Conservation (phyloP, 169 alveolate species). For the Sarcocystis neurona region DNA sequence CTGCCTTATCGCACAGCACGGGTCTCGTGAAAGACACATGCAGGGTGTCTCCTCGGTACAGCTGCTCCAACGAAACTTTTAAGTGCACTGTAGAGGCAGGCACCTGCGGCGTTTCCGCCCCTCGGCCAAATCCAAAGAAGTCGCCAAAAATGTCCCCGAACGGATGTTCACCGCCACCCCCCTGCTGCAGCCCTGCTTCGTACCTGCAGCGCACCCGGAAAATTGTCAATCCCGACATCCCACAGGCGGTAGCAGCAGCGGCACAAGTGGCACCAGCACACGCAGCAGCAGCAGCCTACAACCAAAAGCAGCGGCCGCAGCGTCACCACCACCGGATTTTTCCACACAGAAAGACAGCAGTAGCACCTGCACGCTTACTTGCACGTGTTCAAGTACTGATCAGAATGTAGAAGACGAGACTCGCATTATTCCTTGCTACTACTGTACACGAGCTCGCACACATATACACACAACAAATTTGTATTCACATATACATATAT, state of each 20-base stretch:
- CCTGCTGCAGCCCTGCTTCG: conserved; percentile 56
- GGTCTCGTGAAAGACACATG: conserved; percentile 70
- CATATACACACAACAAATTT: too few species aligned
- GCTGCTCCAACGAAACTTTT: conserved; percentile 69
- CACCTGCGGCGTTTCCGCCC: conserved; percentile 65
- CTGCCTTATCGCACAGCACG: conserved; percentile 70
- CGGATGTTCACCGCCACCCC: conserved; percentile 15
- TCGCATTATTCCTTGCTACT: too few species aligned
- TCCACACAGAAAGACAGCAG: too few species aligned
- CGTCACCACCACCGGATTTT: not conserved
- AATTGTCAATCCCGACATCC: too few species aligned
- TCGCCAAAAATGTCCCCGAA: conserved; percentile 51
- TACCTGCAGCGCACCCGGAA: not conserved
- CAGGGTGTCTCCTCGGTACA: conserved; percentile 66
- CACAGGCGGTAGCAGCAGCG: not conserved
- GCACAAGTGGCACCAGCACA: not conserved
- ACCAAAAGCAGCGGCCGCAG: not conserved
- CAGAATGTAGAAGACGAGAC: too few species aligned
- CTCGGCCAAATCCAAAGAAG: conserved; percentile 57
- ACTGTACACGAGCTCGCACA: too few species aligned
- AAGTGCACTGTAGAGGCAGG: conserved; percentile 62
- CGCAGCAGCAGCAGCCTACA: not conserved
- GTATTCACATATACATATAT: too few species aligned
- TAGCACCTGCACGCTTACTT: too few species aligned
- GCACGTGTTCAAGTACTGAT: too few species aligned